Evolutionary conservation across 208 protist species (phyloP).

Genomic region (Leishmania tropica): DNA sequence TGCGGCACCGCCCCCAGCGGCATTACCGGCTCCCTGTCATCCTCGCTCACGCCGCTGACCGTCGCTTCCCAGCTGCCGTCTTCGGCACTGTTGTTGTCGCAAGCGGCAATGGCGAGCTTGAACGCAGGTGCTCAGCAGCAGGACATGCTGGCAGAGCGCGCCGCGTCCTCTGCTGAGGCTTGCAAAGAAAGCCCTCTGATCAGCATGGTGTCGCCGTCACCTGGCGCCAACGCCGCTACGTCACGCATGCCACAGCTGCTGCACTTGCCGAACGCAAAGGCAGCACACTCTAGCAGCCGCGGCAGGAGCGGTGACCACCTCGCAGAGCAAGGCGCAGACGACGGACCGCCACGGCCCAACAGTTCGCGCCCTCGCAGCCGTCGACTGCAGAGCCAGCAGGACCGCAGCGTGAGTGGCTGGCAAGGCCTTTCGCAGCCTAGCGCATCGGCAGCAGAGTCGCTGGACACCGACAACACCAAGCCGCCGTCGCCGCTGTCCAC

Average conservation of each 20-base stretch:
- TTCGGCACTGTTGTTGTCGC: background rate
- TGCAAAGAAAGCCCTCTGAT: constrained; percentile 12
- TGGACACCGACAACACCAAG: background rate
- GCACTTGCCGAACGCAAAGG: background rate
- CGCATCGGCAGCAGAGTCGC: background rate
- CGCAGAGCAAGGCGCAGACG: background rate
- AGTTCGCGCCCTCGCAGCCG: background rate
- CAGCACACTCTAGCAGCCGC: background rate
- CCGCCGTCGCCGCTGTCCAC: background rate
- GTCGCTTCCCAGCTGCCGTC: background rate
- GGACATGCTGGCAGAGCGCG: constrained; percentile 2
- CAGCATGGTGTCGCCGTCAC: background rate
- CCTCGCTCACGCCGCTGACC: background rate
- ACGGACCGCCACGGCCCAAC: background rate
- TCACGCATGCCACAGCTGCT: background rate
- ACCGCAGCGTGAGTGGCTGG: background rate
- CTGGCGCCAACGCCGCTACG: background rate
- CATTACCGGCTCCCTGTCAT: background rate
- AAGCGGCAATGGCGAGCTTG: constrained; percentile 13
- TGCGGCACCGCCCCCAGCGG: background rate
- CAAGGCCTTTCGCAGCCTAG: background rate
- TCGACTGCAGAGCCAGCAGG: background rate
- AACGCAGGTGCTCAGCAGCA: constrained; percentile 15
- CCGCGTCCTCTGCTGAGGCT: constrained; percentile 3
- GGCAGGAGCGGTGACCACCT: background rate